These are phyloP conservation scores for Ascochyta lentis DNA, from an alignment of 2,329 filamentous ascomycete genomes.

Conservation along the genomic window DNA sequence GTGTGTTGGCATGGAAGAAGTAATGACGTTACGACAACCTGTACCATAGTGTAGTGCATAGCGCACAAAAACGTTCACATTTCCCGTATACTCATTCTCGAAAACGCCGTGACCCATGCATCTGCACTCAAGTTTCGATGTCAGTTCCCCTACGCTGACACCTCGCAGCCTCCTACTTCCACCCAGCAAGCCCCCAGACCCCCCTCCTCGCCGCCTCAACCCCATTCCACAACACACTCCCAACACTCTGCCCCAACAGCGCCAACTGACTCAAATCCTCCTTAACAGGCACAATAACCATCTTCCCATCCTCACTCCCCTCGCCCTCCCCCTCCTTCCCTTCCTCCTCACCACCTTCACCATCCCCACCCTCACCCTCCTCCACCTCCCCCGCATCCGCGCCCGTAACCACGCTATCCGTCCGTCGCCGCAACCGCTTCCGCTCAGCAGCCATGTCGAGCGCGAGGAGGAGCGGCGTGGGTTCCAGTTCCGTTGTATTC, in stretches of 20 bases:
- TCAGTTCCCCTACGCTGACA: too few species aligned
- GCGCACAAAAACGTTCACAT: constrained; percentile 1
- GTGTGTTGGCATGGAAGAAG: background rate
- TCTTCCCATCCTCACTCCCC: constrained; percentile 2
- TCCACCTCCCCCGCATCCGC: background rate
- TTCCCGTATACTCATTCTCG: background rate
- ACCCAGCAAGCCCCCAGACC: constrained; percentile 15
- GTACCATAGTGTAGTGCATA: constrained; percentile 10
- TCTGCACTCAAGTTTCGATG: too few species aligned
- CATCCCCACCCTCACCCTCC: background rate
- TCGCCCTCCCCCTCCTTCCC: background rate
- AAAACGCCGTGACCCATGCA: background rate
- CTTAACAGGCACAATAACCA: constrained; percentile 11
- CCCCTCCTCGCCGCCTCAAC: constrained; percentile 14
- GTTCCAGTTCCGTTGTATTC: constrained; percentile 7
- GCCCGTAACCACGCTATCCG: constrained; percentile 6
- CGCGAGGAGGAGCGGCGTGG: constrained; percentile 11
- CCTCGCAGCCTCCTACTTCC: background rate
- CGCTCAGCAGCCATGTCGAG: constrained; percentile 16
- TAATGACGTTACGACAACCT: constrained; percentile 11
- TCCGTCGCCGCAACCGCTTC: background rate
- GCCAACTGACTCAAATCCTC: constrained; percentile 12
- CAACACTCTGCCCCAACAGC: constrained; percentile 2
- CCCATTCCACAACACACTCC: constrained; percentile 6
- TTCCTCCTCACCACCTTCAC: too few species aligned